Evolutionary conservation across 805 yeast species (phyloP), one percentile per base, ranked within the genome.

Genomic region (Schwanniomyces vanrijiae): DNA sequence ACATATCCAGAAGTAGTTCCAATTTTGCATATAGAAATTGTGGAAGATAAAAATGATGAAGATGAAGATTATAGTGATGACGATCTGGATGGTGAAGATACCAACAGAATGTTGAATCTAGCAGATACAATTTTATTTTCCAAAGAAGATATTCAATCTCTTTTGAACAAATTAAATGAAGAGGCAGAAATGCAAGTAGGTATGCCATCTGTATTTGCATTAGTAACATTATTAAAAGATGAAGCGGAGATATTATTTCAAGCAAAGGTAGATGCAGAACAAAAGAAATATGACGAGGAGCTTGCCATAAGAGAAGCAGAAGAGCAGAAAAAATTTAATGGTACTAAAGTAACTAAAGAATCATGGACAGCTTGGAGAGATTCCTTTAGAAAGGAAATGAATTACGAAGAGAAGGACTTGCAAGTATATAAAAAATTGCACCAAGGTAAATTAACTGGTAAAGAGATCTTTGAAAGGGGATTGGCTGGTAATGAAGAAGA

Each of bases 381-480:
- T 3, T 72, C 67, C 44, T 91, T 94, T 66, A 76, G 95, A 48
- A 69, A 73, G 47, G 97, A 88, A 58, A 68, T 84, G 79, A 81
- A 83, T n/a, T 69, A 81, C 52, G 92, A 87, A 55, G 77, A 78
- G 42, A 73, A 82, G 53, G 77, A 81, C 46, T 67, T 66, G 29
- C 69, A 74, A 44, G 75, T 88, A 53, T 77, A 78, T 50, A 64
- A 69, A 33, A 63, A 62, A n/a, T 79, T 83, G 59, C 92, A 87
- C 60, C 77, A 76, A 38, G 95, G 94, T 6, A 87, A 84, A 65
- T 67, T 90, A 59, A 84, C 96, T 0, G 99, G 99, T 20, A 79
- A 82, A 56, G 92, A 90, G 67, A 87, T 94, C 50, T 92, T 92
- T 61, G 98, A 90, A 61, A 78, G 78, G 59, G 98, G 98, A 39